phyloP scores from a whole-genome alignment of 78 protist genomes.

The Dictyostelium firmibasis region DNA sequence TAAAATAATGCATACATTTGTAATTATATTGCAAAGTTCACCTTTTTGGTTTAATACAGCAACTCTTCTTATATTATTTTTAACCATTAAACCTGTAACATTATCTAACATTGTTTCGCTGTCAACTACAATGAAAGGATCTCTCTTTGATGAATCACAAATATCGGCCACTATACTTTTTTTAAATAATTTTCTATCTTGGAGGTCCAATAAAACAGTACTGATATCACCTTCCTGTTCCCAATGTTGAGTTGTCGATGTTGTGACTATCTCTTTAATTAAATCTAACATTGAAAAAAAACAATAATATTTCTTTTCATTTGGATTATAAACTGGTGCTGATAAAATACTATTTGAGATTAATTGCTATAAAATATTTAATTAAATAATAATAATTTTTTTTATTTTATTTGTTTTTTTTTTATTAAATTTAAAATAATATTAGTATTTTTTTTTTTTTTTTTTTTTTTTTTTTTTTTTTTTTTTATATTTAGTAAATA shows the following conservation, averaged over 20 bases:
- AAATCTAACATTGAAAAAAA: constrained; percentile 59
- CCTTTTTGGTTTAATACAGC: constrained; percentile 42
- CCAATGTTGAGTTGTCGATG: background rate
- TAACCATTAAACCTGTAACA: constrained; percentile 44
- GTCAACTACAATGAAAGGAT: constrained; percentile 47
- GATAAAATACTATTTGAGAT: constrained; percentile 70
- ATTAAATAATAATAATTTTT: background rate
- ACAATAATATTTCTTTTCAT: constrained; percentile 38
- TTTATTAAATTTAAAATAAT: no score
- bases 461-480: no score
- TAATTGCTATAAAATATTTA: constrained; percentile 12
- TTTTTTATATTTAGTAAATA: no score
- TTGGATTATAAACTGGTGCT: constrained; percentile 60
- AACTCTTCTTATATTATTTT: constrained; percentile 35
- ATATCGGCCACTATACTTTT: constrained; percentile 28
- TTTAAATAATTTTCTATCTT: constrained; percentile 21
- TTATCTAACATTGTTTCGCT: constrained; percentile 21
- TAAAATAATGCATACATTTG: constrained; percentile 6
- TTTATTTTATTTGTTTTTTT: background rate
- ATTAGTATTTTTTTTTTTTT: no score
- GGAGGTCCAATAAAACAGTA: background rate
- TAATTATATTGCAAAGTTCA: constrained; percentile 61
- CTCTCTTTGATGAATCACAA: constrained; percentile 54
- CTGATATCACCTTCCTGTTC: constrained; percentile 38
- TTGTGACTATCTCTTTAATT: constrained; percentile 26